Evolutionary conservation across 2,329 filamentous ascomycete genomes (phyloP).

Genomic region (Fusarium sp.): DNA sequence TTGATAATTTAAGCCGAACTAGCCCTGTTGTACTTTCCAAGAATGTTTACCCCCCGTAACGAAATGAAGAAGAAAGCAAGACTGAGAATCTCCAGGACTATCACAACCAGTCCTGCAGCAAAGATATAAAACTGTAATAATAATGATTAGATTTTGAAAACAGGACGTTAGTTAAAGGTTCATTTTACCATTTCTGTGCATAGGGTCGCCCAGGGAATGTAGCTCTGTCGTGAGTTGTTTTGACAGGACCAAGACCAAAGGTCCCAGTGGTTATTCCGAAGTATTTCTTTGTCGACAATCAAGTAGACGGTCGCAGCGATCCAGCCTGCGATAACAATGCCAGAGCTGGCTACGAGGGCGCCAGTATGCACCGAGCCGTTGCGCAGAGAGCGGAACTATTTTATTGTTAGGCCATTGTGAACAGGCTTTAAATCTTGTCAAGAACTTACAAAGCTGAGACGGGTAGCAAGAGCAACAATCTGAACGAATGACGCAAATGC

Average conservation of each 20-base stretch:
- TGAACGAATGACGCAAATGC: conserved; percentile 7
- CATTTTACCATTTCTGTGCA: conserved; percentile 15
- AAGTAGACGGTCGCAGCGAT: conserved; percentile 6
- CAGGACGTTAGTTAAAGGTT: too few species aligned
- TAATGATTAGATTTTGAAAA: fast-evolving
- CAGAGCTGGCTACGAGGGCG: not conserved
- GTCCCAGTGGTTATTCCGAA: conserved; percentile 17
- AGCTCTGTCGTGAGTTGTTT: conserved; percentile 16
- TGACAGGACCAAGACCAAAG: conserved; percentile 26
- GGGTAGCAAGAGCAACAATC: not conserved
- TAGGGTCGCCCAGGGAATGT: conserved; percentile 5
- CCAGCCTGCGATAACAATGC: not conserved
- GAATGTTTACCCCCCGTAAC: not conserved
- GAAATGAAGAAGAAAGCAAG: not conserved
- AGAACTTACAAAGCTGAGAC: conserved; percentile 1
- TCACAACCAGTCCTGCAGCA: not conserved
- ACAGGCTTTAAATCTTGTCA: fast-evolving
- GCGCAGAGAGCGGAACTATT: not conserved
- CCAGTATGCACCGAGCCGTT: not conserved
- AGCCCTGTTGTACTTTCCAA: conserved; percentile 19
- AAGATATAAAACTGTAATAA: not conserved
- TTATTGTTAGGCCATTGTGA: not conserved
- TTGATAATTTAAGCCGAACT: not conserved
- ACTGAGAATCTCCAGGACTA: not conserved
- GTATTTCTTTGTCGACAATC: conserved; percentile 14